Percentiles rank a stretch among this genome's conserved stretches.
phyloP scores from a whole-genome alignment of 2,329 filamentous ascomycete species.

The Peltaster fructicola region DNA sequence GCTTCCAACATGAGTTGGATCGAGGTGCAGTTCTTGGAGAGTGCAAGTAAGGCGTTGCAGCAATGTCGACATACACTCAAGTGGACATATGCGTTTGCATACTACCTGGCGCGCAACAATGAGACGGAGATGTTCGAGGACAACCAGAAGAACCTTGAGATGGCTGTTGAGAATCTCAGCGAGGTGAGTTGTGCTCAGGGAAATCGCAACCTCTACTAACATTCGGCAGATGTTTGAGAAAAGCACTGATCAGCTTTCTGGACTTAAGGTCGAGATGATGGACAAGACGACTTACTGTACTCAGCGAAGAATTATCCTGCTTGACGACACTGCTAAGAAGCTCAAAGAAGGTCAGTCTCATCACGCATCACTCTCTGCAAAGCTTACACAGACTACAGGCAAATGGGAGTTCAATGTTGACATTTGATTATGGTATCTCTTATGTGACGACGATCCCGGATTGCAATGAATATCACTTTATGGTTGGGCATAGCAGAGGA shows the following conservation, averaged over 20 bases:
- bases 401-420: conserved; percentile 21
- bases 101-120: conserved; percentile 92
- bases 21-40: conserved; percentile 90
- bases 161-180: conserved; percentile 92
- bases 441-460: too few species aligned
- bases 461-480: too few species aligned
- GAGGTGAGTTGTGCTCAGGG: conserved; percentile 30
- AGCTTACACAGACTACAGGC: conserved; percentile 9
- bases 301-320: conserved; percentile 70
- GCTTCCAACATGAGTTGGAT: conserved; percentile 97
- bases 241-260: conserved; percentile 67
- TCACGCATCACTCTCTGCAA: background rate
- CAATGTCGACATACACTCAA: conserved; percentile 96
- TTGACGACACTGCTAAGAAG: conserved; percentile 87
- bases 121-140: conserved; percentile 95
- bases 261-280: conserved; percentile 91
- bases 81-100: conserved; percentile 98
- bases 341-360: conserved; percentile 65
- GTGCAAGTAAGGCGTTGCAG: conserved; percentile 82
- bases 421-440: too few species aligned
- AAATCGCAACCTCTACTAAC: background rate
- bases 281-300: conserved; percentile 97
- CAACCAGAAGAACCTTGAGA: conserved; percentile 93
- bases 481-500: too few species aligned
- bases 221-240: conserved; percentile 74